Conservation (phyloP, 2,329 filamentous ascomycete species). For the Sphaerostilbella broomeana region DNA sequence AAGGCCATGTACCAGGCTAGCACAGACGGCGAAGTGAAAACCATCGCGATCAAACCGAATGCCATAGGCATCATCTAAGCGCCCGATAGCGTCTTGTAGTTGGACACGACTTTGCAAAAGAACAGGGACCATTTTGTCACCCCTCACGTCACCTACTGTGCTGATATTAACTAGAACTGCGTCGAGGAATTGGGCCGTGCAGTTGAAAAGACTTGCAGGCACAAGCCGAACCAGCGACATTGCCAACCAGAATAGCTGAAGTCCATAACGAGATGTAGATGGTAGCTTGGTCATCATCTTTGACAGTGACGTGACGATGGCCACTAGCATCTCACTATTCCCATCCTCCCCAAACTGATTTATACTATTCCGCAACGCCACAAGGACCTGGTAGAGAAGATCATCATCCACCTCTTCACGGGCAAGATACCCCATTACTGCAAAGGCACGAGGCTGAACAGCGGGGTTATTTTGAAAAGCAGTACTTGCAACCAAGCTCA, state of each 20-base stretch:
- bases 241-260: conserved; percentile 65
- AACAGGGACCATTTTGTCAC: conserved; percentile 51
- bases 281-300: conserved; percentile 67
- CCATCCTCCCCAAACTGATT: conserved; percentile 58
- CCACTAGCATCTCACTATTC: conserved; percentile 61
- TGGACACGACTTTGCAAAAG: conserved; percentile 55
- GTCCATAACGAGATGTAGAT: conserved; percentile 58
- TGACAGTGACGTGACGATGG: conserved; percentile 59
- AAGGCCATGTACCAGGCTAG: conserved; percentile 56
- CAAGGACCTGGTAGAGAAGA: conserved; percentile 63
- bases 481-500: conserved; percentile 66
- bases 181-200: conserved; percentile 57
- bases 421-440: conserved; percentile 64
- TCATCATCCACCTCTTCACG: conserved; percentile 68
- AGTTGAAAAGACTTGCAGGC: conserved; percentile 57
- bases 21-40: conserved; percentile 62
- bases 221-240: conserved; percentile 60
- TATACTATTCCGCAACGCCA: conserved; percentile 59
- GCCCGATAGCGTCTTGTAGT: conserved; percentile 55
- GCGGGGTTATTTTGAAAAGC: conserved; percentile 68
- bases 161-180: conserved; percentile 59
- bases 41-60: conserved; percentile 58
- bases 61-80: conserved; percentile 59
- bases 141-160: conserved; percentile 52
- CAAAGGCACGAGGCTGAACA: conserved; percentile 62